These are phyloP conservation scores for Pinguiococcus pyrenoidosus DNA, from an alignment of 108 stramenopile species.

Conservation along the genomic window DNA sequence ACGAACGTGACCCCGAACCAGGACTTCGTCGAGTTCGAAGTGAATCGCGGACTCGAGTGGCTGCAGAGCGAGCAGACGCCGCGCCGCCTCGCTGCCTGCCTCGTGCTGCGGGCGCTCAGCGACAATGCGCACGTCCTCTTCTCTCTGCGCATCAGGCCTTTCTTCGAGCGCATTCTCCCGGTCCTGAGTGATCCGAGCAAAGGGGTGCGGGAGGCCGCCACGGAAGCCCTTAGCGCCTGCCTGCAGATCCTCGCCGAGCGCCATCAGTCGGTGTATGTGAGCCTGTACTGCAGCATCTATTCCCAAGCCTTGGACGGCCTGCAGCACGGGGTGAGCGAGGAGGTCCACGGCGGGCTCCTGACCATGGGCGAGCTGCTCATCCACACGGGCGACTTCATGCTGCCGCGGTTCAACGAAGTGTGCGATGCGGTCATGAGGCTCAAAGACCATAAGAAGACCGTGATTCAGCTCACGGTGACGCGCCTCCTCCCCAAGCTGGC, in stretches of 20 bases:
- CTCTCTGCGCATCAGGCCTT: slow-evolving; percentile 65
- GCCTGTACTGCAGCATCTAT: slow-evolving; percentile 53
- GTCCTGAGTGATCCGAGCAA: slow-evolving; percentile 49
- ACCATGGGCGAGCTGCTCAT: slow-evolving; percentile 65
- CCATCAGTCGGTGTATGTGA: slow-evolving; percentile 39
- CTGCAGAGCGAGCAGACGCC: slow-evolving; percentile 23
- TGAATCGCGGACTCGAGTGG: slow-evolving; percentile 79
- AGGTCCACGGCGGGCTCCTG: slow-evolving; percentile 81
- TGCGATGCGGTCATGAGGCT: slow-evolving; percentile 63
- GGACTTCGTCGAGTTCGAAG: slow-evolving; percentile 82
- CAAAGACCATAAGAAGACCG: slow-evolving; percentile 42
- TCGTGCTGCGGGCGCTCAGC: slow-evolving; percentile 71
- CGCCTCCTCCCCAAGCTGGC: slow-evolving; percentile 76
- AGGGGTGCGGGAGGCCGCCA: slow-evolving; percentile 1
- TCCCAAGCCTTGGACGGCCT: neutral
- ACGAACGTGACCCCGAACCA: slow-evolving; percentile 25
- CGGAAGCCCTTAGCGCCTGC: slow-evolving; percentile 39
- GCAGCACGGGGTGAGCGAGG: slow-evolving; percentile 1
- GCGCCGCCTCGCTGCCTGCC: slow-evolving; percentile 65
- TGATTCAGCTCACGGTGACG: slow-evolving; percentile 69
- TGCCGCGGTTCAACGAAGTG: slow-evolving; percentile 77
- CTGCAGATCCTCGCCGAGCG: slow-evolving; percentile 60
- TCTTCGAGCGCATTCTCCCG: slow-evolving; percentile 68
- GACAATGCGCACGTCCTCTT: slow-evolving; percentile 76
- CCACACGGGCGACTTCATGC: slow-evolving; percentile 71